These are phyloP conservation scores for Physaria fendleri DNA, from an alignment of 345 rosid genomes.

Conservation along the genomic window DNA sequence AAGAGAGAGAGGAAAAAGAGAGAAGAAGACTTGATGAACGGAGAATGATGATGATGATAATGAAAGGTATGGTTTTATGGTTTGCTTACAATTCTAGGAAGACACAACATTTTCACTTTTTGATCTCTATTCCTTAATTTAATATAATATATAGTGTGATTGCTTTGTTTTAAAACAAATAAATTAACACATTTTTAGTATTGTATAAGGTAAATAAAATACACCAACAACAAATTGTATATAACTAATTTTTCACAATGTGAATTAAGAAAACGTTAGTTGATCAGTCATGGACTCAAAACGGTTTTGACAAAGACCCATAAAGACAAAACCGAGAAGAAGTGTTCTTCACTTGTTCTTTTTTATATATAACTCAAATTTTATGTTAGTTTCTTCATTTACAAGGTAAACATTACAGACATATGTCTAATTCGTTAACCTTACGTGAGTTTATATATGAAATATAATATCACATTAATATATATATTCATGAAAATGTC, in stretches of 20 bases:
- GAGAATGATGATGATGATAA: slow-evolving; percentile 64
- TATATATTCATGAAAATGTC: slow-evolving; percentile 16
- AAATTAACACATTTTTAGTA: slow-evolving; percentile 1
- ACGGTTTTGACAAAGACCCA: slow-evolving; percentile 76
- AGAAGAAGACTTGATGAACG: slow-evolving; percentile 59
- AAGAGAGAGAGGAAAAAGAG: too few species aligned
- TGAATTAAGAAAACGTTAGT: slow-evolving; percentile 47
- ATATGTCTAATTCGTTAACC: slow-evolving; percentile 25
- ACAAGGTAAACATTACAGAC: slow-evolving; percentile 46
- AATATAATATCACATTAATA: neutral
- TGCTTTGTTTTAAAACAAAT: too few species aligned
- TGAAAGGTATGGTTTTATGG: slow-evolving; percentile 71
- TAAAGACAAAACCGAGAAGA: slow-evolving; percentile 9
- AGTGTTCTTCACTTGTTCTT: slow-evolving; percentile 51
- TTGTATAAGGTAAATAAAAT: slow-evolving; percentile 8
- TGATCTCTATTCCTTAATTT: slow-evolving; percentile 19
- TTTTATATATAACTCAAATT: slow-evolving; percentile 18
- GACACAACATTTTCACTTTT: slow-evolving; percentile 23
- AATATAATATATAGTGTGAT: too few species aligned
- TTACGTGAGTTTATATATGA: slow-evolving; percentile 16
- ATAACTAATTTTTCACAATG: slow-evolving; percentile 22
- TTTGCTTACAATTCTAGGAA: slow-evolving; percentile 94
- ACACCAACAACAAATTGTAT: slow-evolving; percentile 23
- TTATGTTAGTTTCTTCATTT: slow-evolving; percentile 50
- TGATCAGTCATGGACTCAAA: slow-evolving; percentile 70